Percentiles rank a stretch among this genome's conserved stretches.
These are phyloP conservation scores for Ustilago tritici DNA, from an alignment of 1,284 basidiomycete species.

Conservation along the genomic window DNA sequence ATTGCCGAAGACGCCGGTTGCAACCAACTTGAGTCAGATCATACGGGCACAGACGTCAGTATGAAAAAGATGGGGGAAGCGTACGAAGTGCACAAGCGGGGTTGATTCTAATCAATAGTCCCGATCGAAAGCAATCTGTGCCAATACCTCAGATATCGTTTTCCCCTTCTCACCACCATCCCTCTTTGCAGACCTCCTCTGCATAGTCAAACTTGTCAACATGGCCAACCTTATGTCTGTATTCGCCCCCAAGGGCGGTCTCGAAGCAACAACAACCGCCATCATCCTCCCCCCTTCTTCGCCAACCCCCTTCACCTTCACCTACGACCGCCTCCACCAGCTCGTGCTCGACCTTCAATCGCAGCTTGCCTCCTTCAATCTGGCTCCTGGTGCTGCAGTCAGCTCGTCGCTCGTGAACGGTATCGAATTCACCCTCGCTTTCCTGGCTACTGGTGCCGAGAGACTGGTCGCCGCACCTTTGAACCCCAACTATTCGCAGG, in stretches of 20 bases:
- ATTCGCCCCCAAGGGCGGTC: slow-evolving; percentile 44
- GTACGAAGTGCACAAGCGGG: not conserved
- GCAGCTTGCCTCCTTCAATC: slow-evolving; percentile 55
- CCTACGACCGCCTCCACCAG: slow-evolving; percentile 50
- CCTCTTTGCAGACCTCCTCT: too few species aligned
- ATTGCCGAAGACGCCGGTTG: slow-evolving; percentile 14
- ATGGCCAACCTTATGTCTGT: slow-evolving; percentile 53
- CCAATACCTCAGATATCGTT: not conserved
- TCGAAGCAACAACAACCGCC: slow-evolving; percentile 44
- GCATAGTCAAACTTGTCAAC: not conserved
- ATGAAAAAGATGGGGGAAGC: not conserved
- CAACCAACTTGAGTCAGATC: slow-evolving; percentile 2
- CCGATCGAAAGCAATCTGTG: not conserved
- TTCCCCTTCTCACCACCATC: not conserved
- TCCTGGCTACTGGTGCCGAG: slow-evolving; percentile 68
- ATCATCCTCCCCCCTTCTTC: slow-evolving; percentile 60
- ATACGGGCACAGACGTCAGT: not conserved
- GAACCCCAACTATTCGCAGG: slow-evolving; percentile 71
- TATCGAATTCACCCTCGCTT: slow-evolving; percentile 70
- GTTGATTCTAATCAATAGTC: not conserved
- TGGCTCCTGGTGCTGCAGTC: slow-evolving; percentile 55
- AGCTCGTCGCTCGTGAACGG: slow-evolving; percentile 69
- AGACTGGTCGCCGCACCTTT: slow-evolving; percentile 71
- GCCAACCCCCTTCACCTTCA: slow-evolving; percentile 48
- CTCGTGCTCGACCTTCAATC: slow-evolving; percentile 56